A percentile compares a stretch with the other conserved stretches of the same genome.
Evolutionary conservation across 2,329 filamentous ascomycete genomes (phyloP).

Genomic region (Coleophoma eucalyptorum): DNA sequence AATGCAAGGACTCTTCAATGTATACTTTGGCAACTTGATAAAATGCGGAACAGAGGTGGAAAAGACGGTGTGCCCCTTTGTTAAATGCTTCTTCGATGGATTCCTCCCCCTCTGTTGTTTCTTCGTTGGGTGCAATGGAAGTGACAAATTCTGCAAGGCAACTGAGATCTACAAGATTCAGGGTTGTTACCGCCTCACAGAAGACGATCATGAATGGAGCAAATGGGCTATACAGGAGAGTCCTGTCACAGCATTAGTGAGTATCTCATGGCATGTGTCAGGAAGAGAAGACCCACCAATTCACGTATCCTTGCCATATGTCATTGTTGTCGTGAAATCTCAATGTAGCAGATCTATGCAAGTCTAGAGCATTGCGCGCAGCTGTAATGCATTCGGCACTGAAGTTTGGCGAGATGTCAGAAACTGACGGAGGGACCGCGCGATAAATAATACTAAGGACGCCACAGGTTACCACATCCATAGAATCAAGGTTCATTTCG

Average conservation of each 20-base stretch:
- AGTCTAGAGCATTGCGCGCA: slow-evolving; percentile 9
- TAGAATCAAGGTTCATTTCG: slow-evolving; percentile 9
- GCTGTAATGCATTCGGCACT: slow-evolving; percentile 9
- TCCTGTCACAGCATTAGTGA: neutral
- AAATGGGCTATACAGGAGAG: slow-evolving; percentile 12
- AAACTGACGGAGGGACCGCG: slow-evolving; percentile 8
- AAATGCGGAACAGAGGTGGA: neutral
- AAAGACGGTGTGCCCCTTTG: neutral
- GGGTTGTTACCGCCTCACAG: slow-evolving; percentile 24
- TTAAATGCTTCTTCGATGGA: slow-evolving; percentile 19
- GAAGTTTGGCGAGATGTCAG: slow-evolving; percentile 4
- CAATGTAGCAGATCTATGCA: slow-evolving; percentile 4
- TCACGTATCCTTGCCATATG: slow-evolving; percentile 9
- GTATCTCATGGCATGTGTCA: too few species aligned
- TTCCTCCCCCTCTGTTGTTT: too few species aligned
- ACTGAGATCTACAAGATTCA: slow-evolving; percentile 33
- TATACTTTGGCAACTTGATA: neutral
- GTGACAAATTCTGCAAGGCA: slow-evolving; percentile 39
- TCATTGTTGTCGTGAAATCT: neutral
- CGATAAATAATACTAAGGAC: slow-evolving; percentile 12
- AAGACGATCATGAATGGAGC: slow-evolving; percentile 15
- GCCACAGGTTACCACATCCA: slow-evolving; percentile 7
- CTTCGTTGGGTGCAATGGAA: slow-evolving; percentile 30
- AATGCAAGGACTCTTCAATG: neutral
- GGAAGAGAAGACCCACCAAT: slow-evolving; percentile 3